These are phyloP conservation scores for Claviceps sorghi DNA, from an alignment of 2,329 filamentous ascomycete genomes.

Conservation along the genomic window DNA sequence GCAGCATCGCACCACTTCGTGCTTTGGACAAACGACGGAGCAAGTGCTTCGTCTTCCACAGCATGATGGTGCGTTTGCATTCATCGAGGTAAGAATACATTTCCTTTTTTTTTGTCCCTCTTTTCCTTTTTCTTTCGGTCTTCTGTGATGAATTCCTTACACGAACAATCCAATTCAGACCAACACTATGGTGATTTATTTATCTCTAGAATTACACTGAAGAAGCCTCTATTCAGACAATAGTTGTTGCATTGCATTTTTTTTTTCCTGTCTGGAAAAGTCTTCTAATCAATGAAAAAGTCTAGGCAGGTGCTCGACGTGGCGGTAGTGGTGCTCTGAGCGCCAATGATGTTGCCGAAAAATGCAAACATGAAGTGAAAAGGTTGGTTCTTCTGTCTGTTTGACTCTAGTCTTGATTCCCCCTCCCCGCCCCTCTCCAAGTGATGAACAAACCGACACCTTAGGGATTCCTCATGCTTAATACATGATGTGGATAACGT, in stretches of 20 bases:
- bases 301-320: not conserved
- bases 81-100: constrained; percentile 10
- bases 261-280: not conserved
- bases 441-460: constrained; percentile 49
- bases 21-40: not conserved
- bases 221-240: constrained; percentile 17
- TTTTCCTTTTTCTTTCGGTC: not conserved
- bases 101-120: not conserved
- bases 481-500: constrained; percentile 49
- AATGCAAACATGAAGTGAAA: constrained; percentile 18
- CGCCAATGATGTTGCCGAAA: not conserved
- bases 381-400: constrained; percentile 26
- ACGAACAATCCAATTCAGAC: constrained; percentile 53
- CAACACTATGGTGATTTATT: constrained; percentile 37
- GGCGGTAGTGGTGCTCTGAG: no score
- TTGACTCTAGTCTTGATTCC: not conserved
- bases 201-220: constrained; percentile 42
- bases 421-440: constrained; percentile 15
- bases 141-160: constrained; percentile 21
- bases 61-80: not conserved
- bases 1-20: not conserved
- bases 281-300: not conserved
- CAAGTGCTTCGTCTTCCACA: not conserved
- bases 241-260: not conserved
- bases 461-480: constrained; percentile 56